Percentiles rank a stretch among this genome's conserved stretches.
Evolutionary conservation across 331 rosid genomes (phyloP).

Genomic region (Pyrus hybrid): DNA sequence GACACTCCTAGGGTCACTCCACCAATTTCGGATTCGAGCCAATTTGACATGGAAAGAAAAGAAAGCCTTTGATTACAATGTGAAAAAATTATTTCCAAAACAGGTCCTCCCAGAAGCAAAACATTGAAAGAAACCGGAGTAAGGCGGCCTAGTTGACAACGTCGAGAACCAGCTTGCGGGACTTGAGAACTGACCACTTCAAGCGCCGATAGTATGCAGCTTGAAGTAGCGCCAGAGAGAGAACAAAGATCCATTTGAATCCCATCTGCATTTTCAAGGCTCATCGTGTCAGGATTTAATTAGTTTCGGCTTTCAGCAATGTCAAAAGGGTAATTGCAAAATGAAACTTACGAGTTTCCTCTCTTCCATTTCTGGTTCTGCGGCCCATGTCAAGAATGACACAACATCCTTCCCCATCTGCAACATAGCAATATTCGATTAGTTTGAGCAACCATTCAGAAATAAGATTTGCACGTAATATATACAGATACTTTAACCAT

Average conservation of each 20-base stretch:
- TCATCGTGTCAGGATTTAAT: neutral
- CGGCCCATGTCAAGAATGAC: constrained; percentile 78
- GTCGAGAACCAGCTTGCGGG: constrained; percentile 95
- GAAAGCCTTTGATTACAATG: constrained; percentile 14
- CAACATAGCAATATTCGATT: constrained; percentile 3
- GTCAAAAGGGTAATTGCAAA: neutral
- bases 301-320: neutral
- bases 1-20: constrained; percentile 37
- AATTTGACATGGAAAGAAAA: constrained; percentile 35
- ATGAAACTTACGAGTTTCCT: constrained; percentile 66
- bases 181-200: constrained; percentile 82
- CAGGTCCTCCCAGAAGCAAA: constrained; percentile 25
- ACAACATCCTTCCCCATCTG: constrained; percentile 98
- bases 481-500: neutral
- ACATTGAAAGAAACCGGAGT: constrained; percentile 12
- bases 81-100: constrained; percentile 48
- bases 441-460: neutral
- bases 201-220: constrained; percentile 87
- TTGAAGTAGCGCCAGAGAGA: constrained; percentile 82
- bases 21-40: constrained; percentile 26
- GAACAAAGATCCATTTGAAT: constrained; percentile 93
- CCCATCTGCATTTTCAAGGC: constrained; percentile 63
- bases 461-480: neutral
- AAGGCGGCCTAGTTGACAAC: constrained; percentile 66
- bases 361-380: constrained; percentile 98